Base-by-base conservation (phyloP, 169 alveolate species). In the Eimeria praecox region DNA sequence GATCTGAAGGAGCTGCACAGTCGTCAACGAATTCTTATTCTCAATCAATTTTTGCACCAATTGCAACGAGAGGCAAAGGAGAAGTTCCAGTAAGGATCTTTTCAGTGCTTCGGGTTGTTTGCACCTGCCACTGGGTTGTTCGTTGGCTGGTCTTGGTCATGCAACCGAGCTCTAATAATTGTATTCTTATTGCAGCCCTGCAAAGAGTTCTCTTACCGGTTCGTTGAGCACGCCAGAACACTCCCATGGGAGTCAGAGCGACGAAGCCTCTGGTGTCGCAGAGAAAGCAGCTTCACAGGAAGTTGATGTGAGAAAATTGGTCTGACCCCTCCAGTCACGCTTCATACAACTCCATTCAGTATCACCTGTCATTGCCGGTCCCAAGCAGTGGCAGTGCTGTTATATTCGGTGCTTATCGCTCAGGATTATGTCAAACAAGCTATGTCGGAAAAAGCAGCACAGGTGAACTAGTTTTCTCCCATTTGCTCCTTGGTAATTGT, bases 351-450 rank as follows among this genome's bases (percentile, higher is more conserved):
- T 73, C 0, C 38, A 5, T 20, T 16, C 83, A 73, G 22, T 38
- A 20, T 38, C 52, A 22, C 83, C 30, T 38, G 83, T 52, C 54
- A 35, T 35, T 40, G 33, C 18, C 20, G 54, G 22, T 0, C 16
- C 54, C n/a, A 73, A 2, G 30, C 30, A 69, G n/a, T 73, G 35
- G 9, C 83, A 73, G 5, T 38, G 83, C 83, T 38, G 18, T 16
- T 73, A 3, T 10, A 0, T 38, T 73, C n/a, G 80, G 80, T 35
- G 42, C 12, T 9, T 33, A 1, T 22, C 52, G 83, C 38, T 78
- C 88, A 78, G 88, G 88, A 78, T n/a, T 78, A 77, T 49, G 64
- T 78, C 88, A 78, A 78, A 12, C 20, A 30, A 78, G 88, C 88
- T 49, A 78, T 78, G 88, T 64, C 59, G 12, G 88, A 38, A 78